Conservation (phyloP, 2,329 filamentous ascomycete species). For the Botrytis sinoallii region DNA sequence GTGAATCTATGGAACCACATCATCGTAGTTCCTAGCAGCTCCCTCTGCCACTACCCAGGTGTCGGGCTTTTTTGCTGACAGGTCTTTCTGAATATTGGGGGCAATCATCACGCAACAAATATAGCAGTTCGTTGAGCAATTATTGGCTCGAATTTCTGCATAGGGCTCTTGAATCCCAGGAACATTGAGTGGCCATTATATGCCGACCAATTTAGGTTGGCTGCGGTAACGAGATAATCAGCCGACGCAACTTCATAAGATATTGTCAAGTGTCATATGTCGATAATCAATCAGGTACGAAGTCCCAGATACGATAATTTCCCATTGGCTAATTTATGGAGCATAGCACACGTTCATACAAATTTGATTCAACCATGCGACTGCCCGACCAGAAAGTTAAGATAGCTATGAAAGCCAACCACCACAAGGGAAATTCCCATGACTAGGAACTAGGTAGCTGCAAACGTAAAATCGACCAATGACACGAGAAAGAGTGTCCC, state of each 20-base stretch:
- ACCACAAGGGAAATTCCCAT: neutral
- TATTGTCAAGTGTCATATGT: neutral
- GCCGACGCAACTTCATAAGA: neutral
- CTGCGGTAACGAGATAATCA: neutral
- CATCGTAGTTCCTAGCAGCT: neutral
- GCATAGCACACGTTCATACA: neutral
- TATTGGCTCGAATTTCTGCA: neutral
- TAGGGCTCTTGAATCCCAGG: neutral
- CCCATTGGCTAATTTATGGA: neutral
- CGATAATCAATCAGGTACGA: neutral
- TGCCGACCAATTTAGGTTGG: neutral
- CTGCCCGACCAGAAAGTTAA: neutral
- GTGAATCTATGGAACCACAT: neutral
- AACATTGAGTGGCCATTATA: neutral
- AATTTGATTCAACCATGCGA: neutral
- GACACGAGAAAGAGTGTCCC: neutral
- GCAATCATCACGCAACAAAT: neutral
- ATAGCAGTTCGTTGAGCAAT: neutral
- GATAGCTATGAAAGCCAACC: neutral
- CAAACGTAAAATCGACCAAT: neutral
- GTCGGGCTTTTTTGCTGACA: neutral
- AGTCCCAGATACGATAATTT: neutral
- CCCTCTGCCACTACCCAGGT: neutral
- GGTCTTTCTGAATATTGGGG: neutral
- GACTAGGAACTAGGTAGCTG: neutral